phyloP scores from a whole-genome alignment of 2,329 filamentous ascomycete genomes.

The Ceratocystis cacaofunesta region DNA sequence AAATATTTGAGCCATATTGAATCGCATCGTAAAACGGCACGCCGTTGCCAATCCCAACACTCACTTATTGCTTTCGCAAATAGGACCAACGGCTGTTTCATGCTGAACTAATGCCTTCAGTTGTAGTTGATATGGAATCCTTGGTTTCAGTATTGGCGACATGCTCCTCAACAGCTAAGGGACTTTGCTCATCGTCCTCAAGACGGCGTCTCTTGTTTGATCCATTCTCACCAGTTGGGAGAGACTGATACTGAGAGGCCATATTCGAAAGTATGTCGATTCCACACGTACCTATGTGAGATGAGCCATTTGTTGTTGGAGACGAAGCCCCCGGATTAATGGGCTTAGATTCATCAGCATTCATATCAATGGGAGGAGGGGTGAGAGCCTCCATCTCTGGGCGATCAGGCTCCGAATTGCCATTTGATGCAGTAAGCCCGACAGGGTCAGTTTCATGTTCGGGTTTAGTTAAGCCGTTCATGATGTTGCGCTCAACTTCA shows the following conservation, averaged over 20 bases:
- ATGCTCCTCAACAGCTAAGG: constrained; percentile 23
- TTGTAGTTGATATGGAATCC: background rate
- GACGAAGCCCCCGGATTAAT: background rate
- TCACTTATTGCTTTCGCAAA: background rate
- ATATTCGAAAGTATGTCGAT: constrained; percentile 18
- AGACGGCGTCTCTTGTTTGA: constrained; percentile 43
- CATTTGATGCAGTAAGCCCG: background rate
- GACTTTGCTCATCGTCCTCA: constrained; percentile 27
- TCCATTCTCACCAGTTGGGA: constrained; percentile 36
- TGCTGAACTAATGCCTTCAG: background rate
- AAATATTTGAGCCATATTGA: background rate
- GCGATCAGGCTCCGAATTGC: constrained; percentile 44
- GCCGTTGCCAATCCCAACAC: background rate
- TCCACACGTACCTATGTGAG: background rate
- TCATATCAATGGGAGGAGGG: constrained; percentile 46
- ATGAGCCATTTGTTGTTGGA: background rate
- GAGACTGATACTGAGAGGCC: constrained; percentile 33
- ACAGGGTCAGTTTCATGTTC: constrained; percentile 25
- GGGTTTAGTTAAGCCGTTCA: constrained; percentile 60
- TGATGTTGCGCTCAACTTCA: constrained; percentile 81
- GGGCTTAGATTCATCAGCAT: constrained; percentile 16
- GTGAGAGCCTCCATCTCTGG: constrained; percentile 79
- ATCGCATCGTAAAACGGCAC: background rate
- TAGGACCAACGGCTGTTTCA: background rate
- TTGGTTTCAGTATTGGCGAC: background rate